Evolutionary conservation across 1,284 basidiomycete genomes (phyloP).

Genomic region (Blastosporella zonata): DNA sequence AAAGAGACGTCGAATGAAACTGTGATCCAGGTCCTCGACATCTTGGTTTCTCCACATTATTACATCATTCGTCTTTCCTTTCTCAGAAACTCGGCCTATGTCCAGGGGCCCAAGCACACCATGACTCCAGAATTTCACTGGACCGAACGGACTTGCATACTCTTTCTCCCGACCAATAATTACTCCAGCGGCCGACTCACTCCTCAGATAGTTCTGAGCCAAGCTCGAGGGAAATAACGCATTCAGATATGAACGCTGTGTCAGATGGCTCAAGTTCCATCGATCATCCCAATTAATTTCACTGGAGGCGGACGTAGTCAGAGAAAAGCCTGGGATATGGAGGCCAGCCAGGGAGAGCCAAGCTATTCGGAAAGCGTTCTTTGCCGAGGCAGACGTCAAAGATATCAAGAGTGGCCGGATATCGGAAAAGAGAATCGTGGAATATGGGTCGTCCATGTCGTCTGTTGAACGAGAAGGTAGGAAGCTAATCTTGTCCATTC

Average conservation of each 20-base stretch:
- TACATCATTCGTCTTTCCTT: slow-evolving; percentile 33
- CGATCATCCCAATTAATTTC: slow-evolving; percentile 56
- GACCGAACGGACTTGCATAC: slow-evolving; percentile 60
- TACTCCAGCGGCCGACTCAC: slow-evolving; percentile 62
- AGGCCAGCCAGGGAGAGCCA: slow-evolving; percentile 81
- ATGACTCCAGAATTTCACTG: slow-evolving; percentile 62
- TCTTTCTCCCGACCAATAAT: slow-evolving; percentile 63
- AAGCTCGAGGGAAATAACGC: slow-evolving; percentile 50
- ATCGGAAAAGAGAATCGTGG: slow-evolving; percentile 78
- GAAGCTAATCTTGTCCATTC: slow-evolving; percentile 39
- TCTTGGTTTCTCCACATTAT: slow-evolving; percentile 55
- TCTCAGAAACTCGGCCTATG: slow-evolving; percentile 27
- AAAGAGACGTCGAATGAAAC: slow-evolving; percentile 56
- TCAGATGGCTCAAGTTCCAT: slow-evolving; percentile 53
- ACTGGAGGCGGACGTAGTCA: slow-evolving; percentile 34
- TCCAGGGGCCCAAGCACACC: slow-evolving; percentile 56
- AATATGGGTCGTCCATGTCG: slow-evolving; percentile 71
- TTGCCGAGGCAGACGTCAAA: slow-evolving; percentile 50
- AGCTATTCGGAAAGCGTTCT: slow-evolving; percentile 65
- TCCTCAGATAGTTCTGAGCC: slow-evolving; percentile 32
- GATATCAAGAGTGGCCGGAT: slow-evolving; percentile 68
- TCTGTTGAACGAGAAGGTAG: slow-evolving; percentile 62
- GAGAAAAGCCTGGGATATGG: slow-evolving; percentile 62
- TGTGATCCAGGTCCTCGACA: slow-evolving; percentile 43
- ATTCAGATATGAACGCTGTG: slow-evolving; percentile 40